Evolutionary conservation across 1,139 yeast genomes (phyloP), one percentile per base, ranked within the genome.

Genomic region (Spathaspora sp.): DNA sequence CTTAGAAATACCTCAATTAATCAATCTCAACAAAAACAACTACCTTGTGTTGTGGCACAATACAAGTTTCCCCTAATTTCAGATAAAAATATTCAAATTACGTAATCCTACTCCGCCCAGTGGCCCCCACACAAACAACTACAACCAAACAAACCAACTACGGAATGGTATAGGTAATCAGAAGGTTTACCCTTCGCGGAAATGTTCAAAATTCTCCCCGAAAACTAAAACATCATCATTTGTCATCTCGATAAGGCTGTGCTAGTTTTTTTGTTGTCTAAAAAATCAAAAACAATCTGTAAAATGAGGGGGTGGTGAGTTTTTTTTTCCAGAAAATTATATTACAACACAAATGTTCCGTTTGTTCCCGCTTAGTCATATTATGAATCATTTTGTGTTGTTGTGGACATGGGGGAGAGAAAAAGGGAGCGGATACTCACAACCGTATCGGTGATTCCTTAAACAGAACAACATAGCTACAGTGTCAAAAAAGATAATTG

Each of bases 331-430:
- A n/a, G n/a, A n/a, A n/a, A n/a, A n/a, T n/a, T n/a, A n/a, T 4
- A 20, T 31, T 31, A 31, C 17, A 3, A 6, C 7, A 18, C 18
- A 31, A 31, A 13, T 31, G 17, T 13, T 13, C 36, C 36, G 36
- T 8, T 31, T 10, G 36, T 31, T 31, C 36, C 36, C 36, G 36
- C 36, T 31, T 31, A 31, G 36, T 31, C 36, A 31, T 31, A n/a
- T 25, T 25, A 25, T 20, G 23, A 26, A 11, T 26, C 29, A 11
- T 9, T 3, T 29, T 29, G 10, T 31, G 15, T 31, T 31, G 36
- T 9, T 31, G n/a, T n/a, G n/a, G n/a, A 11, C 9, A 13, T 15
- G 4, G 13, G 6, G 6, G 11, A 5, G 31, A 27, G 31, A 27
- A 27, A n/a, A n/a, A n/a, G n/a, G n/a, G n/a, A 5, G 13, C 31